Base-by-base conservation (phyloP, 352 stramenopile species). In the Pythium sukuiense region DNA sequence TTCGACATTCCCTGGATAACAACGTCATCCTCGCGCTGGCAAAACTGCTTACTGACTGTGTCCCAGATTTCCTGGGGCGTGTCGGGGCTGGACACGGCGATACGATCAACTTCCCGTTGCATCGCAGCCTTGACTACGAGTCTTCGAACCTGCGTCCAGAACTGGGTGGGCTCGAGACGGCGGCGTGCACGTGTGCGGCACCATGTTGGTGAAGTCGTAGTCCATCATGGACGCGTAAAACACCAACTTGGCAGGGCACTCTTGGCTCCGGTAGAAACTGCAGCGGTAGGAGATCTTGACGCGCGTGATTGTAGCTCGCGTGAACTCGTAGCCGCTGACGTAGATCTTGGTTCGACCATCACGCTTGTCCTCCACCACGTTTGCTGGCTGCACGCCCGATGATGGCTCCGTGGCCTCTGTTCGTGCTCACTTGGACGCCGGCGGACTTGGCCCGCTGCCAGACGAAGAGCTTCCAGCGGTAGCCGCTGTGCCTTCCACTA, bases 341-440 rank as follows among this genome's bases (percentile, higher is more conserved):
- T 43, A 62, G 26, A 62, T 39, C 43, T 65, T 65, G 27, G 59
- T 65, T 6, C 32, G 16, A 12, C 59, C 45, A 57, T 65, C 48
- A 26, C 56, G 18, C 41, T 53, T 41, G 16, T 58, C 32, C n/a
- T 20, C 27, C 52, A 54, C 20, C 18, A 20, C 46, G 14, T 30
- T 26, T 30, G n/a, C 20, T 30, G 46, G 46, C 46, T 26, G 20
- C n/a, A 37, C 32, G 11, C 32, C 32, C 1, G 18, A 16, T 13
- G n/a, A 18, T 32, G 24, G 46, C 46, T 14, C 12, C 46, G 46
- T 18, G 46, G 6, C 13, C 41, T 26, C 46, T 20, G 24, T 32
- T 18, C 46, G 46, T 20, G 46, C 46, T 54, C 46, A 20, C 46
- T 54, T 54, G 6, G 14, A 13, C 20, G 20, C 46, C 24, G 46